These are phyloP conservation scores for Apiotrichum porosum DNA, from an alignment of 1,284 basidiomycete genomes.

Conservation along the genomic window DNA sequence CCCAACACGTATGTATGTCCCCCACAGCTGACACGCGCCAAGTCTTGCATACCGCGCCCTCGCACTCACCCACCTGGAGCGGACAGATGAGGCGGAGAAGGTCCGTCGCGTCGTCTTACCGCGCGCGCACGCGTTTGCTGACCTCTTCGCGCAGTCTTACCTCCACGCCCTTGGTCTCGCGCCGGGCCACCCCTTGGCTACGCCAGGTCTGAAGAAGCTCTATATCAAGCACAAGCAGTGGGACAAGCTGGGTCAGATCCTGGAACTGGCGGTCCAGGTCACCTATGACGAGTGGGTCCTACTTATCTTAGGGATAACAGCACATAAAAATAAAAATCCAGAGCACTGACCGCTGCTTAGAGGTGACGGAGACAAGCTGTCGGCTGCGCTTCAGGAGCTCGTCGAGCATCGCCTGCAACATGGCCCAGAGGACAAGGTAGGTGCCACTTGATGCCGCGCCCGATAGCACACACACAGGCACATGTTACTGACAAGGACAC, in stretches of 20 bases:
- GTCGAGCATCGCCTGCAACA: conserved; percentile 61
- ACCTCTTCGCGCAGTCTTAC: conserved; percentile 57
- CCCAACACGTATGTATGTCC: too few species aligned
- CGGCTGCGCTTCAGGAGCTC: conserved; percentile 70
- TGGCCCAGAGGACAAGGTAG: conserved; percentile 60
- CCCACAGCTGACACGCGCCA: conserved; percentile 2
- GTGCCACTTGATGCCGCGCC: too few species aligned
- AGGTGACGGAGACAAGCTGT: conserved; percentile 70
- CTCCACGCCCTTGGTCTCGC: conserved; percentile 63
- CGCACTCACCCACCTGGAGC: conserved; percentile 66
- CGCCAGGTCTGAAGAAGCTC: conserved; percentile 65
- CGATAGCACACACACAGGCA: too few species aligned
- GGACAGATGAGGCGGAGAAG: conserved; percentile 71
- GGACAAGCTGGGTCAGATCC: conserved; percentile 58
- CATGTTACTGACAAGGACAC: too few species aligned
- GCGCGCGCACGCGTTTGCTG: too few species aligned
- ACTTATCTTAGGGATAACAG: too few species aligned
- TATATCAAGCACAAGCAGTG: conserved; percentile 63
- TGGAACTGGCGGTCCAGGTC: conserved; percentile 56
- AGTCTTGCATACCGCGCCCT: conserved; percentile 80
- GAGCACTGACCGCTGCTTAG: conserved; percentile 48
- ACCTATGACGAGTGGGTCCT: conserved; percentile 59
- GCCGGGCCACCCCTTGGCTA: conserved; percentile 64
- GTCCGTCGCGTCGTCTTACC: conserved; percentile 54
- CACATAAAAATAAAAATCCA: background rate